Evolutionary conservation across 2,329 filamentous ascomycete genomes (phyloP).

Genomic region (Orbilia brochopaga): DNA sequence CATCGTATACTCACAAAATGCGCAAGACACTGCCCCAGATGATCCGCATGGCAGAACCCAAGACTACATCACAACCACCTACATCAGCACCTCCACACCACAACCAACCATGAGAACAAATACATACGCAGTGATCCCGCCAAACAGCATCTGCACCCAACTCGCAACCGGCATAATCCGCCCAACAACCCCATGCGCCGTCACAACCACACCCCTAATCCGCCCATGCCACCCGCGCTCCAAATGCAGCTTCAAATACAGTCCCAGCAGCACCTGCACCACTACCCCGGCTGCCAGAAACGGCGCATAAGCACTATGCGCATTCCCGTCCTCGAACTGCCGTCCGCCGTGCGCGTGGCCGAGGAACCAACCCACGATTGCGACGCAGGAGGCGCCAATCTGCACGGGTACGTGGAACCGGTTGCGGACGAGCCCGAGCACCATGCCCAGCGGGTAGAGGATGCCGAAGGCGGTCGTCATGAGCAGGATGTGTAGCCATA

Average conservation of each 20-base stretch:
- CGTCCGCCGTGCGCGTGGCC: conserved; percentile 89
- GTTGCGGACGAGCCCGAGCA: conserved; percentile 76
- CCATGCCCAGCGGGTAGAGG: conserved; percentile 90
- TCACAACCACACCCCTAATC: conserved; percentile 74
- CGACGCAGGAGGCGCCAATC: conserved; percentile 73
- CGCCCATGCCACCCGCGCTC: conserved; percentile 80
- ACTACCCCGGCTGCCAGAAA: conserved; percentile 79
- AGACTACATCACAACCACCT: conserved; percentile 59
- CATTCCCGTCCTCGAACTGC: conserved; percentile 75
- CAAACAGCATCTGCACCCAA: conserved; percentile 96
- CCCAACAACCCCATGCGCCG: conserved; percentile 79
- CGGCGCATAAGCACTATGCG: conserved; percentile 80
- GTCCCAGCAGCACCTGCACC: conserved; percentile 76
- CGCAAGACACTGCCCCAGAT: conserved; percentile 87
- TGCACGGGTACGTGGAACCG: conserved; percentile 95
- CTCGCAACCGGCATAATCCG: conserved; percentile 84
- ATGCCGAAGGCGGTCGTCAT: conserved; percentile 88
- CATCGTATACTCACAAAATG: conserved; percentile 69
- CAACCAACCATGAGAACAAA: conserved; percentile 1
- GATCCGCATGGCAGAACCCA: conserved; percentile 90
- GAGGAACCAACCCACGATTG: conserved; percentile 76
- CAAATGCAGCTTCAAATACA: conserved; percentile 88
- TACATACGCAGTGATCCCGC: conserved; percentile 75
- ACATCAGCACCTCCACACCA: conserved; percentile 12
- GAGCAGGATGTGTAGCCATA: conserved; percentile 93